These are phyloP conservation scores for Cordyceps militaris DNA, from an alignment of 2,329 filamentous ascomycete genomes.

Conservation along the genomic window DNA sequence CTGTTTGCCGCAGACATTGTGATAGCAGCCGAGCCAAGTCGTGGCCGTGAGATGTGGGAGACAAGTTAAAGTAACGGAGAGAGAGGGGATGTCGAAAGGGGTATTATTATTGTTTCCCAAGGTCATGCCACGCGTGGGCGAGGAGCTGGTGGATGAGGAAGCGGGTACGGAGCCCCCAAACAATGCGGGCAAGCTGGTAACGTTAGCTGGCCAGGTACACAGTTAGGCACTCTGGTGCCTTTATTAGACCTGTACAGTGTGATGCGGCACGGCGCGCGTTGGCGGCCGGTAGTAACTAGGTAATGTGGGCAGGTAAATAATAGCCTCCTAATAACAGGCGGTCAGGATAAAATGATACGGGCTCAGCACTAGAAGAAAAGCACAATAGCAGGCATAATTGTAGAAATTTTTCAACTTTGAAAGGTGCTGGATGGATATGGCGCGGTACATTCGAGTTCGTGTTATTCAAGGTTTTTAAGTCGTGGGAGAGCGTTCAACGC, in stretches of 20 bases:
- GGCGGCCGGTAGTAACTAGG: neutral
- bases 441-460: neutral
- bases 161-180: slow-evolving; percentile 9
- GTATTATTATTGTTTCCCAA: slow-evolving; percentile 2
- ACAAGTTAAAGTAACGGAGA: slow-evolving; percentile 5
- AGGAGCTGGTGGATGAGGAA: slow-evolving; percentile 6
- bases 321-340: neutral
- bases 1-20: slow-evolving; percentile 54
- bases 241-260: neutral
- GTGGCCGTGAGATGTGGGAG: slow-evolving; percentile 3
- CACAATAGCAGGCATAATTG: neutral
- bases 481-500: neutral
- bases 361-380: neutral
- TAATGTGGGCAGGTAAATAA: neutral
- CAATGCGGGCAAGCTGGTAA: slow-evolving; percentile 9
- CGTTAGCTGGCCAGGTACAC: too few relatives aligned
- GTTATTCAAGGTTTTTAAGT: neutral
- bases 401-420: neutral
- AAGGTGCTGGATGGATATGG: neutral
- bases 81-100: slow-evolving; percentile 1
- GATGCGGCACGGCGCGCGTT: neutral
- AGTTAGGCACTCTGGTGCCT: too few relatives aligned
- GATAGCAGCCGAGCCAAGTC: slow-evolving; percentile 17
- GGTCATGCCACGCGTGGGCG: slow-evolving; percentile 6
- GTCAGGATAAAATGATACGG: neutral